A percentile compares a stretch with the other conserved stretches of the same genome.
Evolutionary conservation across 495 filamentous ascomycete species (phyloP).

Genomic region (Xylaria castorea): DNA sequence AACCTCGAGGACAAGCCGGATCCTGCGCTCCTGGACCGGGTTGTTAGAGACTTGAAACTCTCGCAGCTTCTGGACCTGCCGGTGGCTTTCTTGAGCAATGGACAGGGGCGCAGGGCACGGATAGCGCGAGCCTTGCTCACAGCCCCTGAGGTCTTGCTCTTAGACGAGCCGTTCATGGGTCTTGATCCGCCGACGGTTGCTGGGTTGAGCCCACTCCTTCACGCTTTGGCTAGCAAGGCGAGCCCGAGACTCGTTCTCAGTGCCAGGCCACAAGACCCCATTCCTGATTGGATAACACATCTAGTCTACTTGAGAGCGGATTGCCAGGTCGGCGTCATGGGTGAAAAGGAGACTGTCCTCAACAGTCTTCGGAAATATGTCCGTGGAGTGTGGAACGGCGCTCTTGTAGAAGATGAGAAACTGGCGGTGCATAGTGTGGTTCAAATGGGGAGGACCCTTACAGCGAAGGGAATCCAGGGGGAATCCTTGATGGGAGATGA

Average conservation of each 20-base stretch:
- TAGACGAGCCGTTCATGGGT: conserved; percentile 98
- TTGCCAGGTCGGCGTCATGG: conserved; percentile 62
- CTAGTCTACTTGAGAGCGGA: conserved; percentile 69
- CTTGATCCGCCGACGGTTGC: conserved; percentile 81
- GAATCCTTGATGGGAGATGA: conserved; percentile 40
- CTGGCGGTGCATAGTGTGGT: conserved; percentile 54
- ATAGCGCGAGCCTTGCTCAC: conserved; percentile 85
- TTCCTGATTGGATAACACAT: conserved; percentile 92
- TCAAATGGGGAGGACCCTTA: conserved; percentile 58
- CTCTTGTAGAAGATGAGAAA: conserved; percentile 42
- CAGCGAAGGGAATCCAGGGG: conserved; percentile 52
- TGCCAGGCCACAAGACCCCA: conserved; percentile 79
- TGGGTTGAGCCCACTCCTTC: conserved; percentile 72
- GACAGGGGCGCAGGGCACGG: conserved; percentile 83
- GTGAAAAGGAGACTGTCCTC: conserved; percentile 61
- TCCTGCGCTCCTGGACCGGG: conserved; percentile 58
- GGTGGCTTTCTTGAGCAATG: conserved; percentile 88
- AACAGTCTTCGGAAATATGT: conserved; percentile 53
- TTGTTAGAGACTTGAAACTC: conserved; percentile 72
- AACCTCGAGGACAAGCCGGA: conserved; percentile 61
- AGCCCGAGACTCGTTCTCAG: conserved; percentile 77
- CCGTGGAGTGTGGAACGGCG: conserved; percentile 45
- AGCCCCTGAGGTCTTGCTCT: conserved; percentile 78
- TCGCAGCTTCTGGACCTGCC: conserved; percentile 73
- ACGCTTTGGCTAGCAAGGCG: conserved; percentile 65